Evolutionary conservation across 495 filamentous ascomycete genomes (phyloP).

Genomic region (Xylaria telfairii): DNA sequence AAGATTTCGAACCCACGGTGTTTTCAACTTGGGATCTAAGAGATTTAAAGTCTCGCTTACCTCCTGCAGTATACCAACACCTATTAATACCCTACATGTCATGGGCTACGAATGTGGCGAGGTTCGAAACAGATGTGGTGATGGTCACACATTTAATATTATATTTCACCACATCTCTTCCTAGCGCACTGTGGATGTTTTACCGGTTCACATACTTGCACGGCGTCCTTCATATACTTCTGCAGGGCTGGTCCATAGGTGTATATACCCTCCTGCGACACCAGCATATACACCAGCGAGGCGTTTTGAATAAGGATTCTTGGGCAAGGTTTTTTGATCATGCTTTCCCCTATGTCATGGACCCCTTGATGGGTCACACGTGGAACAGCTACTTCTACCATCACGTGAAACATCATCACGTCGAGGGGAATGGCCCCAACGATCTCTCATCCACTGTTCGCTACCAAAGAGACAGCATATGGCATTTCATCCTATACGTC

Average conservation of each 20-base stretch:
- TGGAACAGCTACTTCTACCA: conserved; percentile 87
- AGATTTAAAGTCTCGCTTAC: conserved; percentile 35
- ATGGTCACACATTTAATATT: conserved; percentile 78
- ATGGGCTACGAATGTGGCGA: conserved; percentile 61
- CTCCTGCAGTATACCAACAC: conserved; percentile 48
- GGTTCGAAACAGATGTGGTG: conserved; percentile 70
- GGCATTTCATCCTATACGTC: conserved; percentile 70
- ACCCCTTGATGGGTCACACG: conserved; percentile 80
- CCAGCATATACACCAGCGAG: conserved; percentile 80
- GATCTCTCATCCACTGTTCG: conserved; percentile 78
- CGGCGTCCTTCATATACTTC: conserved; percentile 64
- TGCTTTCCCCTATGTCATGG: conserved; percentile 72
- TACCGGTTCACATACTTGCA: conserved; percentile 69
- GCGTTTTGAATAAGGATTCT: conserved; percentile 59
- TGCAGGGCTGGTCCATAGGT: conserved; percentile 69
- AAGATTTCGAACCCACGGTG: conserved; percentile 45
- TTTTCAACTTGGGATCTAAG: conserved; percentile 48
- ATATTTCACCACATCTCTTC: conserved; percentile 71
- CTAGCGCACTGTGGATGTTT: conserved; percentile 69
- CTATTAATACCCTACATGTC: conserved; percentile 63
- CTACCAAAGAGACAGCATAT: conserved; percentile 72
- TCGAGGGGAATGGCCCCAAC: conserved; percentile 78
- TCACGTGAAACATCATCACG: conserved; percentile 84
- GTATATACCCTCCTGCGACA: conserved; percentile 82
- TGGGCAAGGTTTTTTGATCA: conserved; percentile 54